Evolutionary conservation across 169 alveolate species (phyloP).

Genomic region (Plasmodium relictum): DNA sequence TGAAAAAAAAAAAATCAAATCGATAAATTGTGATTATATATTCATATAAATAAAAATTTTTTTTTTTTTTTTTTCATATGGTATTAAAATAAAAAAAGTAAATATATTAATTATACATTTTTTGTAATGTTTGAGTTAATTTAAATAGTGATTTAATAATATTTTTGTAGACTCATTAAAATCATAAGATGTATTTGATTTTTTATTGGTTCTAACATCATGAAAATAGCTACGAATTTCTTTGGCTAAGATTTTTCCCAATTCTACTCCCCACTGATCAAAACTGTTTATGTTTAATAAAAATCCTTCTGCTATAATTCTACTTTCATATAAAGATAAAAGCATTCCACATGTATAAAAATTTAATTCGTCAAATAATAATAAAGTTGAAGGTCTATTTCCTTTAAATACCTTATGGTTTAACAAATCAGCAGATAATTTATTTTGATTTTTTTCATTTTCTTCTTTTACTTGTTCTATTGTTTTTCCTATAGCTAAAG

Average conservation of each 20-base stretch:
- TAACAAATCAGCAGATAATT: slow-evolving; percentile 88
- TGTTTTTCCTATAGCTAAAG: slow-evolving; percentile 97
- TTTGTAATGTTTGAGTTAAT: neutral
- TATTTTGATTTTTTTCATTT: slow-evolving; percentile 80
- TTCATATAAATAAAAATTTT: too few species aligned
- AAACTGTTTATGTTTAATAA: slow-evolving; percentile 97
- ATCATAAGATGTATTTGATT: neutral
- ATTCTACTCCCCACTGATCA: slow-evolving; percentile 99
- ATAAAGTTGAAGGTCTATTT: slow-evolving; percentile 94
- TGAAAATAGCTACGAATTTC: slow-evolving; percentile 82
- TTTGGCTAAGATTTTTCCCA: slow-evolving; percentile 89
- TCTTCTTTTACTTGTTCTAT: slow-evolving; percentile 86
- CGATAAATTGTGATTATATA: too few species aligned
- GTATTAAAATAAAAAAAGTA: too few species aligned
- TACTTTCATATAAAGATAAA: slow-evolving; percentile 97
- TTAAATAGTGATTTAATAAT: slow-evolving; percentile 29
- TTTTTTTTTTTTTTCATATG: too few species aligned
- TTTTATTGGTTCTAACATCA: slow-evolving; percentile 22
- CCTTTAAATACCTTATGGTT: slow-evolving; percentile 97
- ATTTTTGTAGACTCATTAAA: slow-evolving; percentile 73
- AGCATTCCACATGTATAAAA: slow-evolving; percentile 95
- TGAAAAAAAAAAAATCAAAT: too few species aligned
- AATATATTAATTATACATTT: too few species aligned
- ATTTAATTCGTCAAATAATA: slow-evolving; percentile 90
- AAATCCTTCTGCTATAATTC: slow-evolving; percentile 98